A percentile compares a stretch with the other conserved stretches of the same genome.
Evolutionary conservation across 495 filamentous ascomycete genomes (phyloP).

Genomic region (Tuber indicum): DNA sequence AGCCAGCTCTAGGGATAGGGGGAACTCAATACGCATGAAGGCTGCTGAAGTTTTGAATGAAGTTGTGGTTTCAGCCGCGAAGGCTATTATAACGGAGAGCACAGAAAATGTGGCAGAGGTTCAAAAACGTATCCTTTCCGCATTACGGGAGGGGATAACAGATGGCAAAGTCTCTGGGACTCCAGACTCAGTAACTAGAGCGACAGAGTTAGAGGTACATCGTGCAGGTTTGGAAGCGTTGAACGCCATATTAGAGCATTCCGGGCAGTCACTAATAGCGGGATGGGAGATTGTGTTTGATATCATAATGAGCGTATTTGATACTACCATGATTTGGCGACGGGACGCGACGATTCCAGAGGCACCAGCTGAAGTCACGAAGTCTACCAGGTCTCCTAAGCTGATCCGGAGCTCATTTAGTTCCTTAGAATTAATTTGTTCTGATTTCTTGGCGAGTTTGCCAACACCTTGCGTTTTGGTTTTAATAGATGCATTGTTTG

Average conservation of each 20-base stretch:
- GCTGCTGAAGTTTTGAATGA: slow-evolving; percentile 68
- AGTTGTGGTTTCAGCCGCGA: slow-evolving; percentile 61
- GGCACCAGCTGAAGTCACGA: slow-evolving; percentile 46
- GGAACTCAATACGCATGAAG: slow-evolving; percentile 59
- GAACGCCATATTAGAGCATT: slow-evolving; percentile 76
- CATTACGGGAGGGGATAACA: slow-evolving; percentile 54
- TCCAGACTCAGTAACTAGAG: slow-evolving; percentile 45
- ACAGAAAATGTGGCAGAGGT: slow-evolving; percentile 52
- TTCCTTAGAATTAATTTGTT: slow-evolving; percentile 85
- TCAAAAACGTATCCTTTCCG: slow-evolving; percentile 63
- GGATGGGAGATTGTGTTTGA: slow-evolving; percentile 83
- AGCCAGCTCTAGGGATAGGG: slow-evolving; percentile 51
- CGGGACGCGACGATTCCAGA: slow-evolving; percentile 35
- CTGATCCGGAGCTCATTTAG: slow-evolving; percentile 79
- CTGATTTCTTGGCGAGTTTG: slow-evolving; percentile 78
- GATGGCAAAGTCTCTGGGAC: slow-evolving; percentile 5
- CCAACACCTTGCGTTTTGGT: slow-evolving; percentile 72
- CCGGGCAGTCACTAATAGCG: slow-evolving; percentile 69
- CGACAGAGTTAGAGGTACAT: slow-evolving; percentile 73
- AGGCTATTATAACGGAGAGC: slow-evolving; percentile 48
- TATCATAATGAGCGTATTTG: slow-evolving; percentile 77
- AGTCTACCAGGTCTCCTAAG: slow-evolving; percentile 52
- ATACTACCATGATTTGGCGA: slow-evolving; percentile 44
- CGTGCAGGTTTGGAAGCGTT: slow-evolving; percentile 72
- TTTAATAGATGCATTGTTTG: slow-evolving; percentile 79